Evolutionary conservation across 495 filamentous ascomycete species (phyloP), one percentile per base, ranked within the genome.

Genomic region (Darksidea phi): DNA sequence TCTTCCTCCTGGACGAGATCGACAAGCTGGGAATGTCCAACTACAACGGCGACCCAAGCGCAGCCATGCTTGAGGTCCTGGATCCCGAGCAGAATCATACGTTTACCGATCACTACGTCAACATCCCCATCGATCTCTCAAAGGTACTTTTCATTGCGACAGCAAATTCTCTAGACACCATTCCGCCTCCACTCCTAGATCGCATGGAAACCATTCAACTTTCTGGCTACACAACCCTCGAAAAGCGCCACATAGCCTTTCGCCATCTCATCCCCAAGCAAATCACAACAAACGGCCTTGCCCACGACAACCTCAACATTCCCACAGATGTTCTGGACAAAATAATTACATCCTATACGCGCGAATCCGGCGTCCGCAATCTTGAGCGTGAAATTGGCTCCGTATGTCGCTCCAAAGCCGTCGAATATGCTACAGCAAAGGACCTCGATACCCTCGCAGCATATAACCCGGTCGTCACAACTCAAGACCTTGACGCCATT

Each of bases 111-210:
- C 95, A 99, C 74, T 99, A 97, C 74, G 85, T 99, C 73, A 92
- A 89, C 68, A 91, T 97, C 48, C 95, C 95, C 2, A 89, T 97
- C 59, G 95, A 99, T 72, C 77, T 99, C 36, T 95, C 89, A 76
- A 96, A 95, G 75, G 88, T 99, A 17, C 82, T 97, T 7, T 99
- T 99, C 76, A 96, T 99, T 63, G 94, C 94, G n/a, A 99, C 94
- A 10, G 94, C 94, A 17, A 99, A 99, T 75, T 90, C 85, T 0
- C 84, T 97, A 32, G 91, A 97, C 68, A 97, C 94, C 4, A 99
- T 99, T 59, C 92, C 95, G 6, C 80, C 92, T 12, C 91, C 94
- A 15, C 78, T 99, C n/a, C 83, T 97, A 0, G 94, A 99, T 75
- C 85, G 94, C 28, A 97, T 97, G 94, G 94, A 99, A 78, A 94